Conservation (phyloP, 2,329 filamentous ascomycete genomes). For the Pestalotiopsis fici region DNA sequence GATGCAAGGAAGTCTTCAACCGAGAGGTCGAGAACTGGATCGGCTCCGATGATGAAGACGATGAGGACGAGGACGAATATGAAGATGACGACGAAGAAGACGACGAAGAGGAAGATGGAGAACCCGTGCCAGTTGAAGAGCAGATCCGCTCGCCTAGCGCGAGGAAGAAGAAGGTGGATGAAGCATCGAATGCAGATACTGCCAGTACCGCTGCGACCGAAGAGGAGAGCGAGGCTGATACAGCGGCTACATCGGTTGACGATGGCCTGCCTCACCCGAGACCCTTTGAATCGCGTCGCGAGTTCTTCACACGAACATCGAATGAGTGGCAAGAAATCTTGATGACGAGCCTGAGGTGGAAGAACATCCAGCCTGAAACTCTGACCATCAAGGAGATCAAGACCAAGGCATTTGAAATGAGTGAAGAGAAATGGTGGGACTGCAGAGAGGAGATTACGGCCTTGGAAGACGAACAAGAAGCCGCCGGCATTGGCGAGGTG, state of each 20-base stretch:
- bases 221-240: constrained; percentile 47
- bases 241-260: constrained; percentile 56
- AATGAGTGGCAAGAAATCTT: constrained; percentile 89
- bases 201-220: constrained; percentile 34
- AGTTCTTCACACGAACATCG: constrained; percentile 88
- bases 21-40: constrained; percentile 84
- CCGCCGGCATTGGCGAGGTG: constrained; percentile 91
- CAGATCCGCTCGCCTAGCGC: constrained; percentile 52
- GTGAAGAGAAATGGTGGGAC: constrained; percentile 99
- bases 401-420: constrained; percentile 83
- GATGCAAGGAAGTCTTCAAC: constrained; percentile 88
- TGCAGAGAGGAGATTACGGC: constrained; percentile 89
- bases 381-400: constrained; percentile 88
- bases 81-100: constrained; percentile 56
- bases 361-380: constrained; percentile 65
- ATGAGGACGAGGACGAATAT: constrained; percentile 62
- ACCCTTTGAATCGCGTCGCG: constrained; percentile 86
- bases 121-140: constrained; percentile 50
- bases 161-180: constrained; percentile 53
- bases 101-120: constrained; percentile 46
- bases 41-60: constrained; percentile 51
- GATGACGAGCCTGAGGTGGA: constrained; percentile 72
- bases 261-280: constrained; percentile 75
- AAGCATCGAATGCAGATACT: constrained; percentile 39
- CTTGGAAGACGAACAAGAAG: constrained; percentile 94